Percentiles rank a stretch among this genome's conserved stretches.
Conservation (phyloP, 1,284 basidiomycete genomes). For the Cryptococcus hybrid region DNA sequence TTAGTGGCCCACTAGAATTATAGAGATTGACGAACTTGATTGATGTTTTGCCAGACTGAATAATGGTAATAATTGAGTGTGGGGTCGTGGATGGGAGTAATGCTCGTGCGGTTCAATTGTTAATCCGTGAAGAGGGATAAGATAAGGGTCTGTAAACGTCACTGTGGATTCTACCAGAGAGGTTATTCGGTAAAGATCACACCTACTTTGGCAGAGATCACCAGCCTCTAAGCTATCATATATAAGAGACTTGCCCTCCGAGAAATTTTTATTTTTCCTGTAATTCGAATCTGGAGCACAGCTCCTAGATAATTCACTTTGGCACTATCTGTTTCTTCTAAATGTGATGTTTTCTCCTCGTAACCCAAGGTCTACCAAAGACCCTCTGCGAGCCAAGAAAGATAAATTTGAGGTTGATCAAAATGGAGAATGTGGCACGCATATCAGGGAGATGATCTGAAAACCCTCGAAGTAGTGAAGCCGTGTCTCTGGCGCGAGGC, state of each 20-base stretch:
- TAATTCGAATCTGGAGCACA: conserved; percentile 44
- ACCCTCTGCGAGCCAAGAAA: conserved; percentile 37
- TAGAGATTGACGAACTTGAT: conserved; percentile 33
- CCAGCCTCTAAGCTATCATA: conserved; percentile 43
- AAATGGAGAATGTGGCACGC: conserved; percentile 52
- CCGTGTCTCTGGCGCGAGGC: conserved; percentile 23
- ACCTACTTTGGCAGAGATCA: conserved; percentile 46
- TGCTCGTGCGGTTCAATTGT: conserved; percentile 43
- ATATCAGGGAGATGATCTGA: conserved; percentile 46
- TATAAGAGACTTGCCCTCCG: conserved; percentile 37
- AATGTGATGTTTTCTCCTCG: conserved; percentile 38
- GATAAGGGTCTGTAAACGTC: conserved; percentile 37
- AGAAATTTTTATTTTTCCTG: conserved; percentile 19
- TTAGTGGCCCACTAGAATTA: not conserved
- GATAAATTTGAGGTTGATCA: conserved; percentile 26
- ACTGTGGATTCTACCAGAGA: too few relatives aligned
- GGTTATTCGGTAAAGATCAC: not conserved
- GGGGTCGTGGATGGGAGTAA: conserved; percentile 43
- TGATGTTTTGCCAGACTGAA: conserved; percentile 45
- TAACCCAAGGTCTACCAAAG: conserved; percentile 49
- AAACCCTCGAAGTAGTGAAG: conserved; percentile 31
- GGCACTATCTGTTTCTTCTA: conserved; percentile 40
- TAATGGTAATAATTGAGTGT: conserved; percentile 44
- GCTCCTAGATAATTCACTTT: conserved; percentile 32
- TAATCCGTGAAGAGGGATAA: conserved; percentile 46